phyloP scores from a whole-genome alignment of 345 rosid species.

The Pistacia atlantica region DNA sequence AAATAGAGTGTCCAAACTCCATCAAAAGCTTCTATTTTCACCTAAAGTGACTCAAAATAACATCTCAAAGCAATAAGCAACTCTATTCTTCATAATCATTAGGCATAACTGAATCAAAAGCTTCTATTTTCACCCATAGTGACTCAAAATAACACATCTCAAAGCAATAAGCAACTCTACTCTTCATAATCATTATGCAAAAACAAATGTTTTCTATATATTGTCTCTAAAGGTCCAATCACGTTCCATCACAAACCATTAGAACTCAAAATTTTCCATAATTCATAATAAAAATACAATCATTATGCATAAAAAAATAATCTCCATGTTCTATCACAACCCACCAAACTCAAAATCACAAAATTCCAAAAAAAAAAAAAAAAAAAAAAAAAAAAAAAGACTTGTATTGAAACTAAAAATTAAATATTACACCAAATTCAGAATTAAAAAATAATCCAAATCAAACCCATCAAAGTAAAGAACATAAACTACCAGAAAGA shows the following conservation, averaged over 20 bases:
- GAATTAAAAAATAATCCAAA: constrained; percentile 7
- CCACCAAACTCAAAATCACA: background rate
- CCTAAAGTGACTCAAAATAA: background rate
- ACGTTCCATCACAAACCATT: too few relatives aligned
- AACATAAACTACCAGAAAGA: constrained; percentile 17
- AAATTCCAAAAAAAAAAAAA: background rate
- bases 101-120: background rate
- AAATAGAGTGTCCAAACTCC: background rate
- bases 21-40: background rate
- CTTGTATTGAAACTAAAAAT: background rate
- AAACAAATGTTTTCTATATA: background rate
- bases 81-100: background rate
- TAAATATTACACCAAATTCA: constrained; percentile 3
- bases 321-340: too few relatives aligned
- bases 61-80: background rate
- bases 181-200: background rate
- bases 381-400: background rate
- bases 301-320: background rate
- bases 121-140: background rate
- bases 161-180: background rate
- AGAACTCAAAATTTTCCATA: too few relatives aligned
- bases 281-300: background rate
- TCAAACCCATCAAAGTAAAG: constrained; percentile 9
- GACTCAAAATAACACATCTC: background rate
- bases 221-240: background rate